phyloP scores from a whole-genome alignment of 768 basidiomycete species.

The Mycena chlorophos region DNA sequence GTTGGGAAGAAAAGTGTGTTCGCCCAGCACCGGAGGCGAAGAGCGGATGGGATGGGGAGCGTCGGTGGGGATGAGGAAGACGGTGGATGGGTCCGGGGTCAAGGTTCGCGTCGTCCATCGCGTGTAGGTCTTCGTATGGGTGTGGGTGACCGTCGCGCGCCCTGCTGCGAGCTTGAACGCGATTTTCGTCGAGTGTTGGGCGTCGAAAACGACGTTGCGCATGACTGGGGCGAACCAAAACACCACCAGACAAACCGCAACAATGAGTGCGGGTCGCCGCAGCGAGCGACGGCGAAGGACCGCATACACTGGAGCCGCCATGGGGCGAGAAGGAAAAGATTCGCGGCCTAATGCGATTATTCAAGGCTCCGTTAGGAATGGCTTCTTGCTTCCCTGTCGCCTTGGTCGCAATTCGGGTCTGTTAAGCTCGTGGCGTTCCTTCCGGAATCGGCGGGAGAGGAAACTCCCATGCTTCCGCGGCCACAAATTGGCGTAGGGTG shows the following conservation, averaged over 20 bases:
- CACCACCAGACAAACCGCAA: slow-evolving; percentile 6
- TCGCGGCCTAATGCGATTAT: too few relatives aligned
- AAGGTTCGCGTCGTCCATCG: slow-evolving; percentile 12
- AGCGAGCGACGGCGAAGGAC: slow-evolving; percentile 20
- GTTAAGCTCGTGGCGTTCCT: too few relatives aligned
- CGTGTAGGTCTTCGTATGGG: neutral
- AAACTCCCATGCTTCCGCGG: too few relatives aligned
- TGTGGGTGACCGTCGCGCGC: neutral
- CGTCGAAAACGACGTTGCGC: slow-evolving; percentile 18
- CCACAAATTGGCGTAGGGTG: too few relatives aligned
- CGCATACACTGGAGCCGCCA: slow-evolving; percentile 7
- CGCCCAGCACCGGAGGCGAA: slow-evolving; percentile 16
- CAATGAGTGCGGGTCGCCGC: slow-evolving; percentile 17
- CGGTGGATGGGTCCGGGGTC: neutral
- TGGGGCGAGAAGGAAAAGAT: neutral
- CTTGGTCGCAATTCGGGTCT: too few relatives aligned
- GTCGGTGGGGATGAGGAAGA: neutral
- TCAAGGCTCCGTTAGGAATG: too few relatives aligned
- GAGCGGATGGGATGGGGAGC: neutral
- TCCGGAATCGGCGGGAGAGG: too few relatives aligned
- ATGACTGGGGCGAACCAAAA: slow-evolving; percentile 12
- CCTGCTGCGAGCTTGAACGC: slow-evolving; percentile 16
- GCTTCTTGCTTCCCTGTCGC: too few relatives aligned
- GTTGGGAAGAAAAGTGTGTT: slow-evolving; percentile 38
- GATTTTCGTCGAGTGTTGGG: slow-evolving; percentile 17